phyloP scores from a whole-genome alignment of 305 asterid genomes.

The Rubia occidens region DNA sequence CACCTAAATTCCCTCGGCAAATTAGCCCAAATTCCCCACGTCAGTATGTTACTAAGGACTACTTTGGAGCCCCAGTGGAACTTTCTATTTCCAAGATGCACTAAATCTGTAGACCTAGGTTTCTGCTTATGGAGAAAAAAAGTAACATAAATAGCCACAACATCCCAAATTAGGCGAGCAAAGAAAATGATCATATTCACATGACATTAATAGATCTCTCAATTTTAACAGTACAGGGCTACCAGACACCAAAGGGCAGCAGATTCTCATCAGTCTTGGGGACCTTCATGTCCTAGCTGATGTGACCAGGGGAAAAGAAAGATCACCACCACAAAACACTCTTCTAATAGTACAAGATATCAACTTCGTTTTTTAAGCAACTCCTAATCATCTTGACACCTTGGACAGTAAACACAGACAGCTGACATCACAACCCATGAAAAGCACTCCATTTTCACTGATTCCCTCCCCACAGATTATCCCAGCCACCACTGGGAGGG shows the following conservation, averaged over 20 bases:
- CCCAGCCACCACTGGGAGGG: conserved; percentile 71
- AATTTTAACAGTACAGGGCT: neutral
- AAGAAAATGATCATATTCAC: neutral
- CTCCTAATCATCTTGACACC: neutral
- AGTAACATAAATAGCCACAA: neutral
- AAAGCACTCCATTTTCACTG: neutral
- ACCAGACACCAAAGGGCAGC: neutral
- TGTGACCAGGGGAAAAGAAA: neutral
- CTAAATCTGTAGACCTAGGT: neutral
- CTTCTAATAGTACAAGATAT: neutral
- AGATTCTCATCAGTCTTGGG: neutral
- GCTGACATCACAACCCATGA: conserved; percentile 1
- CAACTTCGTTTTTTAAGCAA: neutral
- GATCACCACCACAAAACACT: neutral
- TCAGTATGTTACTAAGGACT: neutral
- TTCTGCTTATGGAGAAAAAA: neutral
- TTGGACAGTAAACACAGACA: conserved; percentile 3
- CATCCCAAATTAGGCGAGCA: neutral
- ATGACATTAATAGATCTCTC: neutral
- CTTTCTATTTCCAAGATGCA: neutral
- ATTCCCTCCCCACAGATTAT: conserved; percentile 59
- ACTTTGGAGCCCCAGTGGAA: neutral
- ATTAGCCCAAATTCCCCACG: too few species aligned
- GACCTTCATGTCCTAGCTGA: conserved; percentile 1
- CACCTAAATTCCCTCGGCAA: too few species aligned